Base-by-base conservation (phyloP, 2,329 filamentous ascomycete genomes). In the Aureobasidium sp. region DNA sequence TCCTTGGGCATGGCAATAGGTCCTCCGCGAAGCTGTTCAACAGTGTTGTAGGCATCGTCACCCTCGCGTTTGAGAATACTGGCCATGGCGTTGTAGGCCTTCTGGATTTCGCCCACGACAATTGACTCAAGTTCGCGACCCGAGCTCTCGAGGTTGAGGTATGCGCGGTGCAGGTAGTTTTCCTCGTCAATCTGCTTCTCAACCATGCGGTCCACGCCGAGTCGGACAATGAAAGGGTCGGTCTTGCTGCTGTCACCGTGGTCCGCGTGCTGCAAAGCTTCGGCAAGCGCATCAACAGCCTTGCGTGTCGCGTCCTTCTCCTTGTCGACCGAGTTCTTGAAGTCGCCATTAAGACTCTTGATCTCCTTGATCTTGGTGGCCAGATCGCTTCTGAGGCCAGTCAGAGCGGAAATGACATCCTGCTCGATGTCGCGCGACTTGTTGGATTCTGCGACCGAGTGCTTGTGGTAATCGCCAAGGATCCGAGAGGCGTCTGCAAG, bases 361-460 rank as follows among this genome's bases (percentile, higher is more conserved):
- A 99, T 99, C 76, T 99, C 94, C 29, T 62, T 99, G 74, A 96
- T 96, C 78, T 99, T 99, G 73, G 94, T 91, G 64, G 89, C 88
- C 21, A 99, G 79, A 73, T 99, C 94, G 69, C 86, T 92, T 62
- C 94, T 81, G 59, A 99, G 78, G 1, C 91, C 91, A 2, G 87
- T 91, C 61, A 99, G 79, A 58, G 93, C 91, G 57, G 90, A 80
- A 65, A 97, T 91, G 50, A 99, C 91, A 70, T 97, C 93, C 64
- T 87, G 86, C 72, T 97, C 91, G 62, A 97, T 92, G 64, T 96
- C 91, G 62, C 83, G 87, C 2, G 93, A 91, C 76, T 96, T 97
- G 75, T 88, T 91, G 13, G 91, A 85, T 72, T 97, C 94, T 3
- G 82, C 71, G 42, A 95, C 83, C 7, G 89, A 84, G 63, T 87